phyloP scores from a whole-genome alignment of 2,329 filamentous ascomycete genomes.

The Mycogone perniciosa region DNA sequence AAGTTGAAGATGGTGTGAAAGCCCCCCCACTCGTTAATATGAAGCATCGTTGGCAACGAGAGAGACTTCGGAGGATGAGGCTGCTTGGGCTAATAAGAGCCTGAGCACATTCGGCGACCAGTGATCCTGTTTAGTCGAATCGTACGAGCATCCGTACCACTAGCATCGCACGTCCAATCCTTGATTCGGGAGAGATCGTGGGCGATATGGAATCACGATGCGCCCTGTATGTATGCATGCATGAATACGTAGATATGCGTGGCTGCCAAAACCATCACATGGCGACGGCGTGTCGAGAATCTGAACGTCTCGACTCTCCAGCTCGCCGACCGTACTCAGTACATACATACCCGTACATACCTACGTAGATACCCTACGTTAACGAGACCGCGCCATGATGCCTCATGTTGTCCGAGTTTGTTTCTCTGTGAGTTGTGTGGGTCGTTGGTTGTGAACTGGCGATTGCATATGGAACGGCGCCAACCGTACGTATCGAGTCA shows the following conservation, averaged over 20 bases:
- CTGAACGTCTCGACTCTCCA: neutral
- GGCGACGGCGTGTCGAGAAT: neutral
- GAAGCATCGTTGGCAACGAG: too few species aligned
- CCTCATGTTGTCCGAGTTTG: neutral
- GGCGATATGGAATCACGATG: neutral
- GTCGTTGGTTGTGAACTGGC: neutral
- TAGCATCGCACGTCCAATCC: neutral
- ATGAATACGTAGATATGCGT: neutral
- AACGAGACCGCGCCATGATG: neutral
- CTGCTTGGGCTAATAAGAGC: neutral
- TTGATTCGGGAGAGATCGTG: neutral
- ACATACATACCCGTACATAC: too few species aligned
- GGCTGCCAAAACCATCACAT: neutral
- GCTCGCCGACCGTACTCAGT: neutral
- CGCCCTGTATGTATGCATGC: neutral
- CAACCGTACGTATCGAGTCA: neutral
- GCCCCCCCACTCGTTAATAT: neutral
- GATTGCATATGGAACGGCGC: slow-evolving; percentile 1
- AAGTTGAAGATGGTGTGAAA: neutral
- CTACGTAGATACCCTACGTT: too few species aligned
- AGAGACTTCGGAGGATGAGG: neutral
- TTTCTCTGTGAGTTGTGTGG: neutral
- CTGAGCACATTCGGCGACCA: neutral
- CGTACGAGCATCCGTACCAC: neutral
- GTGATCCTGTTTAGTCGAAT: neutral